phyloP scores from a whole-genome alignment of 306 rosid genomes.

The Casuarina equisetifolia region DNA sequence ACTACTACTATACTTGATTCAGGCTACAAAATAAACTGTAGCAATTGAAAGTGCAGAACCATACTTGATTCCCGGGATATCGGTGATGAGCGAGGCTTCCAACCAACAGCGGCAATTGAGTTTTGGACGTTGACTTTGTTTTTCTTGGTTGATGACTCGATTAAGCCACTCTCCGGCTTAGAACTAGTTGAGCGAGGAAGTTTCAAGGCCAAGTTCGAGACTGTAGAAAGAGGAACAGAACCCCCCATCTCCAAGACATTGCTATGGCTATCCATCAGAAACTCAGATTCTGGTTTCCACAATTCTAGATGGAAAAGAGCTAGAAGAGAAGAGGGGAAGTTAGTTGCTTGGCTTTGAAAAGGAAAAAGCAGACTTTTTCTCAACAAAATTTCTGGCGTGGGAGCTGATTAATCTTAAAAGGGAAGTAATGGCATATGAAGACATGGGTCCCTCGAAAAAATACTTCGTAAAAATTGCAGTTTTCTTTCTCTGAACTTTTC shows the following conservation, averaged over 20 bases:
- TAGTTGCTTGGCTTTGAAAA: conserved; percentile 24
- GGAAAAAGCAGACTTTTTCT: neutral
- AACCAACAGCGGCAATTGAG: conserved; percentile 12
- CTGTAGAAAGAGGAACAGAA: conserved; percentile 29
- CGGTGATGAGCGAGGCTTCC: conserved; percentile 10
- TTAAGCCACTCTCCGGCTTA: conserved; percentile 1
- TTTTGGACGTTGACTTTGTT: neutral
- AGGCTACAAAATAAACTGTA: neutral
- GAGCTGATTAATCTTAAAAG: conserved; percentile 46
- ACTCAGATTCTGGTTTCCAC: neutral
- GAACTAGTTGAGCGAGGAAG: conserved; percentile 27
- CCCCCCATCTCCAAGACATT: conserved; percentile 30
- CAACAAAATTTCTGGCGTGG: conserved; percentile 28
- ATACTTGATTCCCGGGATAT: conserved; percentile 28
- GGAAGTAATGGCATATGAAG: conserved; percentile 37
- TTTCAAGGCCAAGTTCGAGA: conserved; percentile 19
- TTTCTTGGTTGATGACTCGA: conserved; percentile 13
- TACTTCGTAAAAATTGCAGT: neutral
- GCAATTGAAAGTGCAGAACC: neutral
- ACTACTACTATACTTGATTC: neutral
- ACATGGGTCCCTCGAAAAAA: conserved; percentile 24
- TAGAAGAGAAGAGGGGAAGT: conserved; percentile 5
- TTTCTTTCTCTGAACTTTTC: neutral
- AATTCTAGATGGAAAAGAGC: neutral
- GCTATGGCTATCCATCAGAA: neutral